These are phyloP conservation scores for Nymphaea thermarum DNA, from an alignment of 164 flowering plant species.

Conservation along the genomic window DNA sequence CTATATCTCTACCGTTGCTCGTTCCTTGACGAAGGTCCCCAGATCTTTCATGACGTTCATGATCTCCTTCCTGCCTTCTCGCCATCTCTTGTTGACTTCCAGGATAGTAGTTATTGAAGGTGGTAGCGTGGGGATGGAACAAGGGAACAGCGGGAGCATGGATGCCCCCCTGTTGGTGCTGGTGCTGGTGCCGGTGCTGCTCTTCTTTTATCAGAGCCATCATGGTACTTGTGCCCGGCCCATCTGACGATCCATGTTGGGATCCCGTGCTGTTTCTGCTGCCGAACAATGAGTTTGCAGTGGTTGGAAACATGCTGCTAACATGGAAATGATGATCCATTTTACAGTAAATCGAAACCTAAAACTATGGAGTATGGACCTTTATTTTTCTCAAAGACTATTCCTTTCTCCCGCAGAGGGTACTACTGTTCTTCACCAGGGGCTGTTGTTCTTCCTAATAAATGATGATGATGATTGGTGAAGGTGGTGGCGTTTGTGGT, in stretches of 20 bases:
- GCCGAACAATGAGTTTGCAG: neutral
- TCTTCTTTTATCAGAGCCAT: neutral
- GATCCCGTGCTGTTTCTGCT: neutral
- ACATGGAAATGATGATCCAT: neutral
- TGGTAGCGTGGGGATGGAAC: neutral
- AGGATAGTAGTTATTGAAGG: neutral
- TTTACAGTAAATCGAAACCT: neutral
- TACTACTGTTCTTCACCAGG: neutral
- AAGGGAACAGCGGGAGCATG: neutral
- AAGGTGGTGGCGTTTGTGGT: neutral
- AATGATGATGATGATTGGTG: neutral
- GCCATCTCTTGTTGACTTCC: neutral
- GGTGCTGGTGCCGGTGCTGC: neutral
- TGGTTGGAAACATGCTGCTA: neutral
- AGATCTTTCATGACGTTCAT: neutral
- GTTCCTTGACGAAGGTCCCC: neutral
- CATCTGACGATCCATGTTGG: neutral
- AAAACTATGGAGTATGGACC: neutral
- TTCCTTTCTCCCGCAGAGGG: neutral
- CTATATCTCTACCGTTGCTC: constrained; percentile 19
- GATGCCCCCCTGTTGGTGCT: neutral
- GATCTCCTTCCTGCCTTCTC: neutral
- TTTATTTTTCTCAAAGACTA: neutral
- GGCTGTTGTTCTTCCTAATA: neutral
- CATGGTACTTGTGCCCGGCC: neutral